Evolutionary conservation across 805 yeast species (phyloP).

Genomic region (Yarrowia yakushimensis): DNA sequence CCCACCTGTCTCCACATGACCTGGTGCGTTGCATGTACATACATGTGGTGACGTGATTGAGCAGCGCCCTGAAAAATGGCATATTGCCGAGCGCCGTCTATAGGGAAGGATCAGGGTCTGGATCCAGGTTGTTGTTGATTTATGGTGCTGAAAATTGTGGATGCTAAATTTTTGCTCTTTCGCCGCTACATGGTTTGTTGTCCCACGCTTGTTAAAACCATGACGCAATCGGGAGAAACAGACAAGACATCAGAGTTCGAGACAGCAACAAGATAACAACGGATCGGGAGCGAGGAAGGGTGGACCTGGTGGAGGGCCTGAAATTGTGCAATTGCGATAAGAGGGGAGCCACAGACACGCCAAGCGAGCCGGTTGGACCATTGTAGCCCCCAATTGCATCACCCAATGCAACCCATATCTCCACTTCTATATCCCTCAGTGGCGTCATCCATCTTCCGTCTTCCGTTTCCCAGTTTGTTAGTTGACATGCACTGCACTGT

Average conservation of each 20-base stretch:
- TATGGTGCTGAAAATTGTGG: too few relatives aligned
- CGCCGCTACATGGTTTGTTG: not conserved
- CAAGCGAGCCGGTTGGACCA: too few relatives aligned
- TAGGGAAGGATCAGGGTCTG: too few relatives aligned
- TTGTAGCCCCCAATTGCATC: not conserved
- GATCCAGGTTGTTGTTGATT: too few relatives aligned
- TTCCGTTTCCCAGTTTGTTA: not conserved
- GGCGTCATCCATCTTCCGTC: not conserved
- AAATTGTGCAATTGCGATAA: too few relatives aligned
- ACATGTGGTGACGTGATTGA: not conserved
- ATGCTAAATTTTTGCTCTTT: not conserved
- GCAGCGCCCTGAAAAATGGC: too few relatives aligned
- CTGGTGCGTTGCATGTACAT: not conserved
- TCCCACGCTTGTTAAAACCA: not conserved
- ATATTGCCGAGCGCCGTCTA: too few relatives aligned
- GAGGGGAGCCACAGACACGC: not conserved
- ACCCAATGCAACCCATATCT: not conserved
- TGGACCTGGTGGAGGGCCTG: too few relatives aligned
- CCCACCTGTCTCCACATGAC: not conserved
- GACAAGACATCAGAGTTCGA: not conserved
- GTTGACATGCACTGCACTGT: constrained; percentile 6
- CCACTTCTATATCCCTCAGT: not conserved
- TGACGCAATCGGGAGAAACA: constrained; percentile 21
- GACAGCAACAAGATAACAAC: constrained; percentile 21
- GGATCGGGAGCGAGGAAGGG: not conserved